Base-by-base conservation (phyloP, 75 land plant species). In the Pinus taeda region DNA sequence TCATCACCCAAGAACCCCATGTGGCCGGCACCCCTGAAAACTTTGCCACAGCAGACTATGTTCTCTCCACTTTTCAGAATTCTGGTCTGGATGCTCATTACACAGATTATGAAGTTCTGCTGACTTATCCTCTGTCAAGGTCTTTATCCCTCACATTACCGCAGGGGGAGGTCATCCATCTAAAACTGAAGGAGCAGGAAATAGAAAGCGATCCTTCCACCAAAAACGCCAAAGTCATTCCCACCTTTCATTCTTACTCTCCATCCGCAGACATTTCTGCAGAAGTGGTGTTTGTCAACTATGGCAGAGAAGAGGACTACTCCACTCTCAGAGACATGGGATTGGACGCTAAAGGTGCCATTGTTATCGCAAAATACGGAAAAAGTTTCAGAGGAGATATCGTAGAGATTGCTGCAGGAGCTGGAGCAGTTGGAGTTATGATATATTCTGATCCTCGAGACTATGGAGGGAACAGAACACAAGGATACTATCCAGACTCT, bases 201-300 rank as follows among this genome's bases (percentile, higher is more conserved):
- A 0, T 69, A 20, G 72, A 66, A 30, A 15, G 42, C n/a, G 71
- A 42, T 69, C 55, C 72, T 69, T 39, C 22, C 13, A 42, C 72
- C 21, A 8, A 0, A 6, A 69, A 39, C 53, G 57, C 49, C 13
- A 80, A 75, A 18, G 87, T 86, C 24, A 83, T 88, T 12, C 76
- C 73, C n/a, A 82, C 94, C 9, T 93, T 87, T 76, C 96, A 92
- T 79, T 92, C 94, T 6, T 91, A 92, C 78, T 88, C 96, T 39
- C 94, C 96, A n/a, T 91, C 96, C 9, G 96, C 92, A 14, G 24
- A 85, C 29, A 92, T 78, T 71, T 36, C 69, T 42, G 90, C 71
- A 20, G 58, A 79, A 70, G 86, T 84, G n/a, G 96, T 93, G 17
- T 93, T 80, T 61, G 90, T 75, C 39, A 90, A 92, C 80, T 81